Conservation (phyloP, 2,329 filamentous ascomycete species). For the Didymella sp. region DNA sequence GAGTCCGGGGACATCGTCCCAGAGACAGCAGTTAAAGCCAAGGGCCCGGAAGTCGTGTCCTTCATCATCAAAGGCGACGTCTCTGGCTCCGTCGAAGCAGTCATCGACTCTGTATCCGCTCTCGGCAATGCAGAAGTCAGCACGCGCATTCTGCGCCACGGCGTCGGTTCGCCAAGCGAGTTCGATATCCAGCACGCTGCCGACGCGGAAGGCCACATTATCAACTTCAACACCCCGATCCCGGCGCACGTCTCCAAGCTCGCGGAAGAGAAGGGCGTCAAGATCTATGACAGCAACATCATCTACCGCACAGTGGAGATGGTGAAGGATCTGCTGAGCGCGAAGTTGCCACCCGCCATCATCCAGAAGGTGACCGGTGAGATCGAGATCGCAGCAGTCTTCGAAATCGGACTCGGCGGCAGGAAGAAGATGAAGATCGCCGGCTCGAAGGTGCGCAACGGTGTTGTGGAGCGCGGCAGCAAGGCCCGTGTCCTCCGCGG, state of each 20-base stretch:
- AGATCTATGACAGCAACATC: constrained; percentile 83
- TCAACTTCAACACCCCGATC: constrained; percentile 84
- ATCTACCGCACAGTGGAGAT: constrained; percentile 83
- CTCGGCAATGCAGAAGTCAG: constrained; percentile 86
- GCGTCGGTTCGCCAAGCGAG: constrained; percentile 79
- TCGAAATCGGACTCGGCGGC: constrained; percentile 81
- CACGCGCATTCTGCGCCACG: constrained; percentile 76
- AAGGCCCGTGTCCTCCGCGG: constrained; percentile 75
- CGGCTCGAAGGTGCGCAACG: constrained; percentile 86
- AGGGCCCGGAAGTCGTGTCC: constrained; percentile 67
- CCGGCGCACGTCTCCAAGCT: constrained; percentile 71
- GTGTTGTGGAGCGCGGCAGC: constrained; percentile 67
- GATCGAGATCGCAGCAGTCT: constrained; percentile 82
- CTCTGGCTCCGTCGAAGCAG: constrained; percentile 90
- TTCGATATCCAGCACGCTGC: constrained; percentile 90
- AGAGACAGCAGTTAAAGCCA: constrained; percentile 54
- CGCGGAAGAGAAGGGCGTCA: constrained; percentile 75
- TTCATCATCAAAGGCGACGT: constrained; percentile 95
- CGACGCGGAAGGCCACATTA: constrained; percentile 74
- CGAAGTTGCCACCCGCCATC: constrained; percentile 71
- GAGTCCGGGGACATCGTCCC: constrained; percentile 33
- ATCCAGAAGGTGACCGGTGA: constrained; percentile 80
- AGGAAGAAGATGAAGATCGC: constrained; percentile 77
- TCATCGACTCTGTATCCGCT: constrained; percentile 75
- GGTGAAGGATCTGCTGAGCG: constrained; percentile 71